Evolutionary conservation across 495 filamentous ascomycete species (phyloP).

Genomic region (Neurospora sp.): DNA sequence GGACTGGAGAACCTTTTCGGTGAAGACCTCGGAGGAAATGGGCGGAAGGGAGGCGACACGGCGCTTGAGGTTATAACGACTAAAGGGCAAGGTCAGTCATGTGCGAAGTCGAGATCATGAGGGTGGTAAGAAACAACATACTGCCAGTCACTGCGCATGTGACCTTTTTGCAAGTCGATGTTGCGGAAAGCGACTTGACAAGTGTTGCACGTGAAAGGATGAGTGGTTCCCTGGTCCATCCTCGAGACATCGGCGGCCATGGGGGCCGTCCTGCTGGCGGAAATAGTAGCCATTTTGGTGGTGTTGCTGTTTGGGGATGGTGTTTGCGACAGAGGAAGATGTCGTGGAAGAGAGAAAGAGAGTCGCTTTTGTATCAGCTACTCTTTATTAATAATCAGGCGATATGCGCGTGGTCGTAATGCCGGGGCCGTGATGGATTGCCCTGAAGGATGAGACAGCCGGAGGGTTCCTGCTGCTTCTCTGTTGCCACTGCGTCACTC

Average conservation of each 20-base stretch:
- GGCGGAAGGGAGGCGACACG: slow-evolving; percentile 87
- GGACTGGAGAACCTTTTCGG: slow-evolving; percentile 92
- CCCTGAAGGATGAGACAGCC: background rate
- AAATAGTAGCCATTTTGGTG: slow-evolving; percentile 44
- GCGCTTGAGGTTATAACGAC: slow-evolving; percentile 95
- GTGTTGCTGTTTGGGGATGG: background rate
- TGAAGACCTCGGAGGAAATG: slow-evolving; percentile 84
- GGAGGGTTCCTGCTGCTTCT: slow-evolving; percentile 3
- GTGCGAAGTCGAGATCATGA: slow-evolving; percentile 1
- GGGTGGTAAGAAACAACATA: slow-evolving; percentile 39
- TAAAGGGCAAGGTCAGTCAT: slow-evolving; percentile 23
- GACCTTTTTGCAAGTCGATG: slow-evolving; percentile 82
- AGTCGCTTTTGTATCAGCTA: background rate
- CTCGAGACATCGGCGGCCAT: slow-evolving; percentile 16
- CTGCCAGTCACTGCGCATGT: slow-evolving; percentile 99
- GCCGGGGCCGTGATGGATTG: background rate
- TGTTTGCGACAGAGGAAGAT: background rate
- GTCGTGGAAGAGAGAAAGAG: background rate
- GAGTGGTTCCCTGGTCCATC: slow-evolving; percentile 39
- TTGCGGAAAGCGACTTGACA: slow-evolving; percentile 94
- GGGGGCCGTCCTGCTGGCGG: slow-evolving; percentile 28
- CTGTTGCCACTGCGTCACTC: background rate
- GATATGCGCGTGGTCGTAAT: background rate
- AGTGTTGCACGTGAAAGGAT: slow-evolving; percentile 96
- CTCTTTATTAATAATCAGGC: background rate